Percentiles rank a stretch among this genome's conserved stretches.
Conservation (phyloP, 306 rosid genomes). For the Citrullus mucosospermus region DNA sequence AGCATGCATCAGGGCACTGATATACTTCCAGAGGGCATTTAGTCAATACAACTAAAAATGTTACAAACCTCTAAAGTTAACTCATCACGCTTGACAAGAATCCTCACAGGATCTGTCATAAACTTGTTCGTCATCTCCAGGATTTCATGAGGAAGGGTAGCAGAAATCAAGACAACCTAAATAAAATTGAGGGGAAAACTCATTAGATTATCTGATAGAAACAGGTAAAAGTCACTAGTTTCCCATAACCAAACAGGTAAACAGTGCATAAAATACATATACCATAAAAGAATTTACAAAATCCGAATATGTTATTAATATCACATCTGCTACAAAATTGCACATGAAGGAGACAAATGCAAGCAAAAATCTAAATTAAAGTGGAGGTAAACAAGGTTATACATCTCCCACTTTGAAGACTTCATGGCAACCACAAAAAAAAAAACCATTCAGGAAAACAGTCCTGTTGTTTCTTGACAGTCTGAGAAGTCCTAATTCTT, state of each 20-base stretch:
- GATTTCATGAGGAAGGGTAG: slow-evolving; percentile 98
- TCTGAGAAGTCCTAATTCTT: background rate
- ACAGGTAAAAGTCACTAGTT: background rate
- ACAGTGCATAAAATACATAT: background rate
- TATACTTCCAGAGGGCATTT: background rate
- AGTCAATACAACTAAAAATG: background rate
- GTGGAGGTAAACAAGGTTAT: background rate
- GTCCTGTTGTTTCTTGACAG: background rate
- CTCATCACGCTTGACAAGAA: slow-evolving; percentile 99
- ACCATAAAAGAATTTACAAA: background rate
- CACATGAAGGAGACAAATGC: background rate
- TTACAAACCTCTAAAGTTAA: slow-evolving; percentile 79
- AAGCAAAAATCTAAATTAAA: background rate
- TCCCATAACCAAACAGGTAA: background rate
- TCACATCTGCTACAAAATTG: background rate
- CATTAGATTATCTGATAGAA: background rate
- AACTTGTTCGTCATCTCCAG: slow-evolving; percentile 92
- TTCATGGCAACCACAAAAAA: background rate
- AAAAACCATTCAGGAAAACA: background rate
- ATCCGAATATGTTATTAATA: background rate
- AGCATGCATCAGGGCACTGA: slow-evolving; percentile 7
- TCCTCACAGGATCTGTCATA: slow-evolving; percentile 97
- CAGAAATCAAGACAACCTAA: slow-evolving; percentile 92
- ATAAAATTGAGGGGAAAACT: background rate
- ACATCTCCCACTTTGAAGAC: background rate